Base-by-base conservation (phyloP, 768 basidiomycete species). In the Pleurotus pulmonarius region DNA sequence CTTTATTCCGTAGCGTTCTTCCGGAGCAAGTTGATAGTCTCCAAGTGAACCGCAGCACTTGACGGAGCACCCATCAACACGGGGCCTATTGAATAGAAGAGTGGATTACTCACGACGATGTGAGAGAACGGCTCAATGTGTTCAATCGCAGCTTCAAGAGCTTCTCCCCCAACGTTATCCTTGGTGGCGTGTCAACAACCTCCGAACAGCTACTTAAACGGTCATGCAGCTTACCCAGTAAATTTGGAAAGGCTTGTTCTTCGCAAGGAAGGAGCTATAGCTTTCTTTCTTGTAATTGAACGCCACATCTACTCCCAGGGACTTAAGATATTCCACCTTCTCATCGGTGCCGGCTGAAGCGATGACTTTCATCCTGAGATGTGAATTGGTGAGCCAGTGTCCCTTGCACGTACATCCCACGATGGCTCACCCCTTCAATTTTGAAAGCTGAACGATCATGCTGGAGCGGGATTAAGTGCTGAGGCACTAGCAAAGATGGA, bases 251-350 rank as follows among this genome's bases (percentile, higher is more conserved):
- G 74, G 77, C n/a, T 79, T 78, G 55, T 80, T 67, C 58, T 72
- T 70, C 8, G 41, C 44, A 13, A 55, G 43, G 5, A 77, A 61
- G n/a, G 77, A 73, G 4, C 58, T 59, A 0, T 76, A 75, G 54
- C 67, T 63, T 6, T 67, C 60, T 1, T 70, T 83, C 74, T 84
- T 81, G 68, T 80, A 83, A 67, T 83, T 81, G 67, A 82, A 82
- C 0, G 70, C 74, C 12, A 75, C 69, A 57, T 83, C 80, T 2
- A 74, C 74, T 1, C 79, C 81, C 4, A 81, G 57, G 6, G 69
- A 70, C 38, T 65, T 67, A 56, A 81, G 45, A 56, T 70, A 80
- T 11, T 65, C 65, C 18, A 83, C 77, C 68, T 86, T 83, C 40
- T 78, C 75, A 46, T 83, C 79, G 1, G 74, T 71, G 3, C 85